Conservation (phyloP, 2,329 filamentous ascomycete genomes). For the Colletotrichum caudatum region DNA sequence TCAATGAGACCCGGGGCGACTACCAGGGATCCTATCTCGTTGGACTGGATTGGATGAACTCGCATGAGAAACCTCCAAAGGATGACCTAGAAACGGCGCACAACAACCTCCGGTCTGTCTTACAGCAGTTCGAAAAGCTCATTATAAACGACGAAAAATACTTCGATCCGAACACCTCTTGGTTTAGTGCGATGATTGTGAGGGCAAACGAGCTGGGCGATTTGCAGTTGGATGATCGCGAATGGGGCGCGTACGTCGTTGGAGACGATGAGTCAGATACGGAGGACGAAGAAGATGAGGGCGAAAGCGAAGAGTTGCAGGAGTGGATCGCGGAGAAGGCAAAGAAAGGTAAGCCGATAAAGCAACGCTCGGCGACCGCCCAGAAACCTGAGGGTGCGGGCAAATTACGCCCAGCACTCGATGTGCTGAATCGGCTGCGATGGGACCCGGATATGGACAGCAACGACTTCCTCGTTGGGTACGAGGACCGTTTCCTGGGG, state of each 20-base stretch:
- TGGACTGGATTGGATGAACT: constrained; percentile 60
- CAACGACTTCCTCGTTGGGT: constrained; percentile 68
- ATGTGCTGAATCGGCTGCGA: constrained; percentile 70
- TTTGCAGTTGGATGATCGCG: constrained; percentile 60
- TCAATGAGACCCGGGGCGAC: constrained; percentile 54
- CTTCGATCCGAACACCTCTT: constrained; percentile 62
- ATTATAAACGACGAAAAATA: constrained; percentile 60
- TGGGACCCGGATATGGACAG: constrained; percentile 69
- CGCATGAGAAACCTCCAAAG: constrained; percentile 46
- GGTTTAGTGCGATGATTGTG: constrained; percentile 59
- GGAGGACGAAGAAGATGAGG: constrained; percentile 48
- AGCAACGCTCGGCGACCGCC: constrained; percentile 38
- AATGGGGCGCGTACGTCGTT: constrained; percentile 64
- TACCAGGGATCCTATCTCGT: constrained; percentile 73
- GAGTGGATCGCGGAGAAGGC: constrained; percentile 1
- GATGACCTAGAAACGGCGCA: constrained; percentile 58
- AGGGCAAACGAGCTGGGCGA: constrained; percentile 54
- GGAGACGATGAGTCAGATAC: constrained; percentile 57
- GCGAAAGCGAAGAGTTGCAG: constrained; percentile 37
- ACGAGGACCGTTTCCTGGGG: constrained; percentile 70
- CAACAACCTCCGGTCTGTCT: constrained; percentile 56
- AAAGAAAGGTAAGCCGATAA: constrained; percentile 42
- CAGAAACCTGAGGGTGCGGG: constrained; percentile 51
- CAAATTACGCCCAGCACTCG: constrained; percentile 67
- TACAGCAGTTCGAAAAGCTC: constrained; percentile 62